Conservation (phyloP, 805 yeast species). For the Tetrapisispora phaffii region DNA sequence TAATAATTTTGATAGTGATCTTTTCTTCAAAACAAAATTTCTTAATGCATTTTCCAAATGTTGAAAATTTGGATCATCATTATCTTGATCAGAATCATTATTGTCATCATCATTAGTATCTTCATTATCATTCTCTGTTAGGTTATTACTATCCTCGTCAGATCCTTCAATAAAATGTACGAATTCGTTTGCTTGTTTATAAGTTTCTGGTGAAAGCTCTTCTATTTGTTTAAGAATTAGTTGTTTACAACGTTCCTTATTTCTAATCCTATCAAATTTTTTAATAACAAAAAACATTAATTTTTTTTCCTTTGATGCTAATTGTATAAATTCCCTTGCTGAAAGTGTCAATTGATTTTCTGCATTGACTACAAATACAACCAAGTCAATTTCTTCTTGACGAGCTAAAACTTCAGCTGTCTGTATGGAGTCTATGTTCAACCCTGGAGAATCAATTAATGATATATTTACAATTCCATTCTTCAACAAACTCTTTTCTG, state of each 20-base stretch:
- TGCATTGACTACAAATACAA: constrained; percentile 91
- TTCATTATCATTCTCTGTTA: constrained; percentile 30
- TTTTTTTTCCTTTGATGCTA: constrained; percentile 85
- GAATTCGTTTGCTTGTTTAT: constrained; percentile 78
- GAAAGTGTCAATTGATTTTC: constrained; percentile 92
- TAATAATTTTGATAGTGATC: constrained; percentile 76
- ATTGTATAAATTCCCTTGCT: constrained; percentile 84
- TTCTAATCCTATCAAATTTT: constrained; percentile 75
- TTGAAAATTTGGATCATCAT: constrained; percentile 60
- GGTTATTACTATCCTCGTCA: constrained; percentile 32
- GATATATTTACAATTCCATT: constrained; percentile 91
- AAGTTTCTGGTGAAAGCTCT: constrained; percentile 79
- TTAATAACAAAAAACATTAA: constrained; percentile 91
- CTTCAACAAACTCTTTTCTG: constrained; percentile 60
- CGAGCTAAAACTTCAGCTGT: constrained; percentile 92
- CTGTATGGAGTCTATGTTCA: constrained; percentile 85
- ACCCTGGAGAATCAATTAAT: constrained; percentile 93
- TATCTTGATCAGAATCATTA: constrained; percentile 23
- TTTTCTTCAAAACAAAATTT: constrained; percentile 76
- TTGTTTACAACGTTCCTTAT: constrained; percentile 67
- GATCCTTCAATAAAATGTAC: constrained; percentile 74
- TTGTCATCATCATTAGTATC: constrained; percentile 30
- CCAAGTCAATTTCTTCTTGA: constrained; percentile 94
- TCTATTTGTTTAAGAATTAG: constrained; percentile 79
- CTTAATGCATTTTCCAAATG: constrained; percentile 75